Percentiles rank a stretch among this genome's conserved stretches.
Conservation (phyloP, 306 rosid genomes). For the Hylodesmum podocarpum region DNA sequence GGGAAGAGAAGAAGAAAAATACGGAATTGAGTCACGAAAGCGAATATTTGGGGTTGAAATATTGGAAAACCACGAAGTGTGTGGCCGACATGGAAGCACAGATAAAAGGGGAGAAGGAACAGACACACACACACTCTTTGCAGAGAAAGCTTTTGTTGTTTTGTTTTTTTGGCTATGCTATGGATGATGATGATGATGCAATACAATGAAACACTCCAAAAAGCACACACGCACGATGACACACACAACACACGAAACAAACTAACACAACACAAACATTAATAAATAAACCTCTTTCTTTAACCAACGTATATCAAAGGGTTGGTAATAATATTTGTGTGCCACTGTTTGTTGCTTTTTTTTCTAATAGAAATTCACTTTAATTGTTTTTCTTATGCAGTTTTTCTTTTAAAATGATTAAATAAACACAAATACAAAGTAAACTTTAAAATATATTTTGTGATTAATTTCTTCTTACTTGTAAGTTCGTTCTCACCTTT, state of each 20-base stretch:
- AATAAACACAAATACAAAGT: too few species aligned
- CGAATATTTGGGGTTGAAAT: slow-evolving; percentile 28
- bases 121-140: slow-evolving; percentile 10
- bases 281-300: background rate
- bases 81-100: slow-evolving; percentile 41
- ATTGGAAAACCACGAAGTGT: slow-evolving; percentile 26
- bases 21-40: background rate
- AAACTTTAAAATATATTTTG: too few species aligned
- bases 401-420: background rate
- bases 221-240: slow-evolving; percentile 27
- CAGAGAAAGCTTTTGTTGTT: slow-evolving; percentile 30
- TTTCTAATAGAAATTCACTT: background rate
- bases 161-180: slow-evolving; percentile 7
- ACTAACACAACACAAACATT: slow-evolving; percentile 14
- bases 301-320: background rate
- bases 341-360: background rate
- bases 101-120: slow-evolving; percentile 36
- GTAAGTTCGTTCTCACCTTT: slow-evolving; percentile 31
- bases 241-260: slow-evolving; percentile 26
- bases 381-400: background rate
- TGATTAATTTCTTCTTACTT: too few species aligned
- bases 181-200: too few species aligned
- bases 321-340: background rate
- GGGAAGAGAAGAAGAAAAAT: background rate
- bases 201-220: slow-evolving; percentile 58